These are phyloP conservation scores for Xerocomellus dryophilus DNA, from an alignment of 768 basidiomycete species.

Conservation along the genomic window DNA sequence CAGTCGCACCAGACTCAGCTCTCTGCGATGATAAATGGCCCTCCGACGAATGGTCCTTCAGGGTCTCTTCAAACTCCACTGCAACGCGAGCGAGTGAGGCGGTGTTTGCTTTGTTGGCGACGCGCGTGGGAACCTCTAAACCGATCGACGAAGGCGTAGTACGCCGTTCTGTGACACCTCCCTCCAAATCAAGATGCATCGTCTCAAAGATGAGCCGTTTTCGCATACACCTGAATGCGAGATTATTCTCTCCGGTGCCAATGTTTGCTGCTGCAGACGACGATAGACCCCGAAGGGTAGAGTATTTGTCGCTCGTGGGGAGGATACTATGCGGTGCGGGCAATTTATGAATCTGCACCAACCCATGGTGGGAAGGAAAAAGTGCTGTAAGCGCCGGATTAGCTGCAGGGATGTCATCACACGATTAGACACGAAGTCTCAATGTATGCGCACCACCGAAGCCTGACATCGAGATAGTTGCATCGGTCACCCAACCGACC, in stretches of 20 bases:
- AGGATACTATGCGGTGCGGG: slow-evolving; percentile 73
- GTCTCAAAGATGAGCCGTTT: slow-evolving; percentile 89
- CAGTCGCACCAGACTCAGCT: not conserved
- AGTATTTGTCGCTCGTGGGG: slow-evolving; percentile 79
- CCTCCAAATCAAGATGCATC: slow-evolving; percentile 81
- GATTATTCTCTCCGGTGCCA: slow-evolving; percentile 90
- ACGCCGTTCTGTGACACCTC: slow-evolving; percentile 76
- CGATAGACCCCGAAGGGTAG: slow-evolving; percentile 76
- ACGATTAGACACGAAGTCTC: not conserved
- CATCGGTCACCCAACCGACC: slow-evolving; percentile 78
- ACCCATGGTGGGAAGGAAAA: slow-evolving; percentile 85
- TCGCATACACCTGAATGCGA: slow-evolving; percentile 90
- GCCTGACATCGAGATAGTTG: slow-evolving; percentile 66
- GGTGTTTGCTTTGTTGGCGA: slow-evolving; percentile 9
- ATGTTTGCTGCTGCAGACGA: slow-evolving; percentile 47
- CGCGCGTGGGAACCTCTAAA: slow-evolving; percentile 19
- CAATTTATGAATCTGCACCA: slow-evolving; percentile 72
- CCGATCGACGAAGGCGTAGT: slow-evolving; percentile 47
- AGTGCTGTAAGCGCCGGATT: slow-evolving; percentile 70
- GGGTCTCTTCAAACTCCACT: slow-evolving; percentile 42
- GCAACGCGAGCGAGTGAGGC: slow-evolving; percentile 38
- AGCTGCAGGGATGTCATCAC: slow-evolving; percentile 40
- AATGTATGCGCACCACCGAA: slow-evolving; percentile 63
- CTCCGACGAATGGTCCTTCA: not conserved
- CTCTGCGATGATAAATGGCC: slow-evolving; percentile 12